Percentiles rank a stretch among this genome's conserved stretches.
Evolutionary conservation across 805 yeast species (phyloP).

Genomic region (Suhomyces sp.): DNA sequence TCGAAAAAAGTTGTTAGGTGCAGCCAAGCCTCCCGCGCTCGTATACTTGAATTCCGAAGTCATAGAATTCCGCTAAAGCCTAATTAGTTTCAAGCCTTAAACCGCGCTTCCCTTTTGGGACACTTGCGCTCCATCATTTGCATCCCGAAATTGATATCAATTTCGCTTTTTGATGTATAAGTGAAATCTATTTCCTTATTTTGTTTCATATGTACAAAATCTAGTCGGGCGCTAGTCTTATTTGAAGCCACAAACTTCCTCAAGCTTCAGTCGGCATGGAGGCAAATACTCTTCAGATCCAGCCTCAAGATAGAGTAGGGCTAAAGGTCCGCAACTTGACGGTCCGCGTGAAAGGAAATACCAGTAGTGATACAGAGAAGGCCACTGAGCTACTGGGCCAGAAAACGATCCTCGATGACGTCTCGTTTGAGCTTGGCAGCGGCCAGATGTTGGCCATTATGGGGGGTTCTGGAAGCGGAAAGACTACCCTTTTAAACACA

Average conservation of each 20-base stretch:
- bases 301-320: slow-evolving; percentile 9
- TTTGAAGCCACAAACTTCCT: not conserved
- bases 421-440: slow-evolving; percentile 57
- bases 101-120: not conserved
- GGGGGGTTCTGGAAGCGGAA: slow-evolving; percentile 89
- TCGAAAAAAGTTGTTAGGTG: not conserved
- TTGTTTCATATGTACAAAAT: not conserved
- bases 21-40: not conserved
- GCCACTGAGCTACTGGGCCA: not conserved
- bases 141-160: not conserved
- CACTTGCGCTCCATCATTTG: not conserved
- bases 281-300: slow-evolving; percentile 4
- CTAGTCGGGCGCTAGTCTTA: not conserved
- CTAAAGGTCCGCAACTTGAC: slow-evolving; percentile 10
- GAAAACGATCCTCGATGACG: slow-evolving; percentile 31
- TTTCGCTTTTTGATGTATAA: not conserved
- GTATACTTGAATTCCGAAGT: not conserved
- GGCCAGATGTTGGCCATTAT: slow-evolving; percentile 74
- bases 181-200: not conserved
- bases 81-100: not conserved
- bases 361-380: not conserved
- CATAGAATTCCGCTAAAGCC: not conserved
- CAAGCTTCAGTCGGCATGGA: not conserved
- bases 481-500: slow-evolving; percentile 73
- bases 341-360: slow-evolving; percentile 5